Conservation (phyloP, 2,329 filamentous ascomycete genomes). For the Plectosphaerella cucumerina region DNA sequence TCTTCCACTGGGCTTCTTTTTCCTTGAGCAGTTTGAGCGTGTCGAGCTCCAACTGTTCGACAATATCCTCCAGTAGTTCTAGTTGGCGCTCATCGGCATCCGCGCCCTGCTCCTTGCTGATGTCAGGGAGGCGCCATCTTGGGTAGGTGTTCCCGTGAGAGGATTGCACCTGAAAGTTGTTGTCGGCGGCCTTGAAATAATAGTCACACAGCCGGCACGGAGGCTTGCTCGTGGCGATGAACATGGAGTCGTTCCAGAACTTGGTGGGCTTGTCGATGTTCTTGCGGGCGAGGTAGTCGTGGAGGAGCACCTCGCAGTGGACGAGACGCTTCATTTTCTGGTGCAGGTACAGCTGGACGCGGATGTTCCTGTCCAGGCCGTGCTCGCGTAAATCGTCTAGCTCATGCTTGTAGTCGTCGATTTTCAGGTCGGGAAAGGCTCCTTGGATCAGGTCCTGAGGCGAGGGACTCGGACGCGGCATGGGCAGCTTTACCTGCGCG, state of each 20-base stretch:
- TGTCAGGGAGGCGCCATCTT: conserved; percentile 11
- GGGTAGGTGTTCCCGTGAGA: conserved; percentile 12
- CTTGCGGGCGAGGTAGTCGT: conserved; percentile 3
- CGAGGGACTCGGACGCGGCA: neutral
- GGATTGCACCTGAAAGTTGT: conserved; percentile 9
- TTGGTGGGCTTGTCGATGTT: neutral
- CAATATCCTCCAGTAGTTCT: neutral
- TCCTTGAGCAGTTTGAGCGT: no score
- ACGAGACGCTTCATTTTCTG: conserved; percentile 7
- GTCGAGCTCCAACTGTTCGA: no score
- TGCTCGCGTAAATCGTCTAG: neutral
- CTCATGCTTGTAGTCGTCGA: neutral
- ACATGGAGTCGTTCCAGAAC: conserved; percentile 10
- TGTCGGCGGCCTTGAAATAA: conserved; percentile 11
- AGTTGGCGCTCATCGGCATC: neutral
- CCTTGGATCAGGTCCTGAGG: conserved; percentile 16
- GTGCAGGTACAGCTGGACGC: neutral
- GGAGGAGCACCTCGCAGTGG: conserved; percentile 13
- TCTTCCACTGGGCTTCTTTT: no score
- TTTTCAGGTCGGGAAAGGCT: neutral
- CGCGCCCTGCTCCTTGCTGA: neutral
- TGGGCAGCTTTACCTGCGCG: conserved; percentile 8
- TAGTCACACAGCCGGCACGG: conserved; percentile 15
- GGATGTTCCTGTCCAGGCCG: neutral
- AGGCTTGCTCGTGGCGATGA: conserved; percentile 17